phyloP scores from a whole-genome alignment of 148 eudicot genomes.

The Gaultheria prostrata region DNA sequence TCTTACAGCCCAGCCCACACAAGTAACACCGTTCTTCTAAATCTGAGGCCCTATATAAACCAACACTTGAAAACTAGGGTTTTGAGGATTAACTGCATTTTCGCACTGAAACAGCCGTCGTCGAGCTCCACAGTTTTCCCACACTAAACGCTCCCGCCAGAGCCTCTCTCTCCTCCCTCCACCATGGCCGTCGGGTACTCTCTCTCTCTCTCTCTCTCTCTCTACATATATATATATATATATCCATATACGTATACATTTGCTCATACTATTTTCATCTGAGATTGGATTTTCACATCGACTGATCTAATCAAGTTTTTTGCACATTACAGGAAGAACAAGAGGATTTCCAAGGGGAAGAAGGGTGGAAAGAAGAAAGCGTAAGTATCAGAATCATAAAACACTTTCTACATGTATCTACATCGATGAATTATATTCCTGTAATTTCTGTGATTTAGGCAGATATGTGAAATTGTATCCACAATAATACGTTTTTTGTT shows the following conservation, averaged over 20 bases:
- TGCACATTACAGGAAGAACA: constrained; percentile 43
- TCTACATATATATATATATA: not conserved
- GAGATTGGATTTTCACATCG: not conserved
- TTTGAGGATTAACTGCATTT: not conserved
- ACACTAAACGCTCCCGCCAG: not conserved
- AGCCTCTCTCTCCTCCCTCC: not conserved
- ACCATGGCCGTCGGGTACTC: constrained; percentile 46
- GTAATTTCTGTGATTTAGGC: too few relatives aligned
- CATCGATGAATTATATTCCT: not conserved
- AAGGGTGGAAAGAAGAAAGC: constrained; percentile 41
- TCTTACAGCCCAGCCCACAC: not conserved
- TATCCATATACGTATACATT: not conserved
- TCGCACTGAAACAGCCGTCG: not conserved
- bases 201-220: not conserved
- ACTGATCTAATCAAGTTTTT: not conserved
- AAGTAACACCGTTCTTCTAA: not conserved
- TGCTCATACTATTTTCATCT: too few relatives aligned
- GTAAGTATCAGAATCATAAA: constrained; percentile 27
- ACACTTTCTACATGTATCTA: not conserved
- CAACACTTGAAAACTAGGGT: not conserved
- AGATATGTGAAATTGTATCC: too few relatives aligned
- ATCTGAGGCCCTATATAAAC: constrained; percentile 1
- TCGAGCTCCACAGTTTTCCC: not conserved
- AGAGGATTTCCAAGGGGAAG: constrained; percentile 38
- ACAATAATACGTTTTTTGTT: too few relatives aligned